Evolutionary conservation across 306 rosid species (phyloP), one percentile per base, ranked within the genome.

Genomic region (Pyrus pyrifolia): DNA sequence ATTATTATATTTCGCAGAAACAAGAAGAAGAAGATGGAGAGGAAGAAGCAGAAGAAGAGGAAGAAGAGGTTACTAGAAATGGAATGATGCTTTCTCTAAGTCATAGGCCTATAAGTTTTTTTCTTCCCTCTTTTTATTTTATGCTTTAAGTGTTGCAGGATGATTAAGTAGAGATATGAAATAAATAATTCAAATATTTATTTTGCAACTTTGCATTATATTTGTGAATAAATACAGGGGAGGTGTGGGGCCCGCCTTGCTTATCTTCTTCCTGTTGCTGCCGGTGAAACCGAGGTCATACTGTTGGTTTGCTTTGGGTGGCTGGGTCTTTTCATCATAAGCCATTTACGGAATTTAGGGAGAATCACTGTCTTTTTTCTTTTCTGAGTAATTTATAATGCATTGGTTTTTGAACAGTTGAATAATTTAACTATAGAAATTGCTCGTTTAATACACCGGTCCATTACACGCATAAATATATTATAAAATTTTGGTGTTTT

Each of bases 251-350:
- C 17, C 85, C 87, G 33, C 68, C 46, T 31, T 69, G 64, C 87
- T 89, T 81, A 82, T 82, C 90, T 80, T 70, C 72, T 79, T 21
- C 66, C 80, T 46, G 71, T 74, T 68, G 79, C 8, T 72, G 83
- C 78, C 67, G 67, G 74, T 81, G 85, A 79, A 81, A 67, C 42
- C 82, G 60, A 81, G 33, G 80, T 83, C 86, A 73, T 65, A 4
- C 6, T 55, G 51, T 71, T 68, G 23, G 71, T 70, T 72, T 60
- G 69, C 46, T 10, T 35, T 65, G 65, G 83, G 44, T 75, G 68
- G 86, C 40, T 83, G 78, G 70, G 86, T 81, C 86, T 72, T 81
- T 76, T 83, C 89, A 83, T 79, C 42, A 9, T 1, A 35, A 6
- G 40, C 40, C 8, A 35, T 27, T 15, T 38, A 70, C 27, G 61